Conservation (phyloP, 768 basidiomycete species). For the Suillus fuscotomentosus region DNA sequence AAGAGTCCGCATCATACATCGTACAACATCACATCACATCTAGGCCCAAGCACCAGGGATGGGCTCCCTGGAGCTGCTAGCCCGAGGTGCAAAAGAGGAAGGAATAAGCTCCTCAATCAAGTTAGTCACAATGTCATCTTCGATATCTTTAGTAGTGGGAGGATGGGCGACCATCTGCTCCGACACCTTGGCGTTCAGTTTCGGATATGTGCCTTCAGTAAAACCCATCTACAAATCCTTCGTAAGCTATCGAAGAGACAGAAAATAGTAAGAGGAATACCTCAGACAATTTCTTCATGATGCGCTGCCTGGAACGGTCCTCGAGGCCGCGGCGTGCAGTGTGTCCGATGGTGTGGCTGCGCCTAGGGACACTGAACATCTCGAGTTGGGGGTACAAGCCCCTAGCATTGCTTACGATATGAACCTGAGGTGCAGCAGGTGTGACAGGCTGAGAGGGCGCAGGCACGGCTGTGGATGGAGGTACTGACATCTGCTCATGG, state of each 20-base stretch:
- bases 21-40: neutral
- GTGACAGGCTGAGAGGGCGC: constrained; percentile 9
- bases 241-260: constrained; percentile 9
- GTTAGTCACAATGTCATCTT: constrained; percentile 66
- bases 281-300: constrained; percentile 59
- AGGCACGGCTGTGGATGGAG: constrained; percentile 13
- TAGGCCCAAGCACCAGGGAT: constrained; percentile 50
- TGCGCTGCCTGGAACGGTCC: constrained; percentile 39
- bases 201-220: constrained; percentile 53
- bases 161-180: constrained; percentile 43
- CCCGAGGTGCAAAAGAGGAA: constrained; percentile 35
- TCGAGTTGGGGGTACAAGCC: constrained; percentile 62
- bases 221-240: constrained; percentile 66
- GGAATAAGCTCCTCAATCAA: constrained; percentile 59
- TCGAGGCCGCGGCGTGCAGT: constrained; percentile 18
- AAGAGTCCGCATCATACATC: neutral
- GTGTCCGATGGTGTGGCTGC: constrained; percentile 32
- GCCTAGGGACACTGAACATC: constrained; percentile 56
- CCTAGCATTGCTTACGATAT: constrained; percentile 62
- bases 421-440: constrained; percentile 24
- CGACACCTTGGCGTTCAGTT: constrained; percentile 48
- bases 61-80: constrained; percentile 29
- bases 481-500: constrained; percentile 6
- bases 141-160: constrained; percentile 49
- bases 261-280: constrained; percentile 39